Percentiles rank a stretch among this genome's conserved stretches.
These are phyloP conservation scores for Arbutus unedo DNA, from an alignment of 148 eudicot species.

Conservation along the genomic window DNA sequence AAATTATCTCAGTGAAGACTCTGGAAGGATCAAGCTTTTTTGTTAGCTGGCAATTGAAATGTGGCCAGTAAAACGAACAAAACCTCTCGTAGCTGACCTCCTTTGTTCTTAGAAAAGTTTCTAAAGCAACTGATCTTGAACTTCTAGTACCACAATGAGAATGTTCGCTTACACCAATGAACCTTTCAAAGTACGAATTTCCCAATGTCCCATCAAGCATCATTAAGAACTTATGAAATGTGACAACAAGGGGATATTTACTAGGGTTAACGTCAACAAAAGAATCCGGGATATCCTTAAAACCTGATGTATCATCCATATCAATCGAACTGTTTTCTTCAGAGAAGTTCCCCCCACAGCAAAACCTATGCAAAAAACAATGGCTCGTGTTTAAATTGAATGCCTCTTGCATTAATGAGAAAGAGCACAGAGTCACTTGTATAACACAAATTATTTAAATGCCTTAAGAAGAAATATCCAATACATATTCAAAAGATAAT, in stretches of 20 bases:
- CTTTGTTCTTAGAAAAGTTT: conserved; percentile 42
- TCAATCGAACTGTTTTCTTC: conserved; percentile 20
- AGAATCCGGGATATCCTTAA: conserved; percentile 59
- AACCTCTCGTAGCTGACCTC: conserved; percentile 70
- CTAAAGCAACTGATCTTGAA: conserved; percentile 33
- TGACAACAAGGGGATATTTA: conserved; percentile 61
- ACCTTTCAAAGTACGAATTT: conserved; percentile 54
- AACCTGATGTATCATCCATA: conserved; percentile 38
- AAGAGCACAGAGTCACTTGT: neutral
- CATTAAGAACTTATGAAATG: conserved; percentile 66
- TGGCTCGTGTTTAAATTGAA: neutral
- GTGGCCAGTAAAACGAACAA: conserved; percentile 51
- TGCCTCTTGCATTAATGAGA: neutral
- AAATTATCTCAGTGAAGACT: conserved; percentile 72
- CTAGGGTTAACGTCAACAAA: conserved; percentile 42
- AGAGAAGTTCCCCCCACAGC: conserved; percentile 30
- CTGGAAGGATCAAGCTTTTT: conserved; percentile 67
- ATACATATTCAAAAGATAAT: neutral
- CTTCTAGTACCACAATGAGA: conserved; percentile 20
- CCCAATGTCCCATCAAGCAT: conserved; percentile 81
- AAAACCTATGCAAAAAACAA: conserved; percentile 36
- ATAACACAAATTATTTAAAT: neutral
- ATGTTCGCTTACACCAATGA: conserved; percentile 21
- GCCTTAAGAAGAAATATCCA: neutral
- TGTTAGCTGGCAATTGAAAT: conserved; percentile 49